Conservation (phyloP, 1,284 basidiomycete genomes). For the Sporisorium iseilematis-ciliati region DNA sequence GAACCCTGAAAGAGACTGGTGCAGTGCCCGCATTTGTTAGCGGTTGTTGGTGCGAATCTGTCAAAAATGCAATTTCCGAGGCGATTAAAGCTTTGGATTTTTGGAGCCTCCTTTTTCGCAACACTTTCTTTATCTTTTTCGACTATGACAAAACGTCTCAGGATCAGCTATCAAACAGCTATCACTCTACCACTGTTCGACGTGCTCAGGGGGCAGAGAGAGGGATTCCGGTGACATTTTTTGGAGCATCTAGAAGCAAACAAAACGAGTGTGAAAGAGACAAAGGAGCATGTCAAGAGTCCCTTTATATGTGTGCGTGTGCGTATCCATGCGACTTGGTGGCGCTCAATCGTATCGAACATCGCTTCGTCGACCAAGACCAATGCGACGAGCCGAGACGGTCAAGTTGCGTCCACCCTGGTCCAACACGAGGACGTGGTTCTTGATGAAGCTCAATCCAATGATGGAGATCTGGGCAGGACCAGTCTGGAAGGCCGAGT, state of each 20-base stretch:
- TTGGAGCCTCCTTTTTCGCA: neutral
- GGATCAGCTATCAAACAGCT: too few relatives aligned
- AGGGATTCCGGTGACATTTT: conserved; percentile 15
- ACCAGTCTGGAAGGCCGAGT: conserved; percentile 55
- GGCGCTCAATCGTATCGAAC: conserved; percentile 33
- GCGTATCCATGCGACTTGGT: neutral
- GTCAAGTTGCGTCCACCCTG: conserved; percentile 45
- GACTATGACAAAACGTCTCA: neutral
- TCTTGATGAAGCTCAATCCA: conserved; percentile 60
- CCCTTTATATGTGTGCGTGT: neutral
- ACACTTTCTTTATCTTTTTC: neutral
- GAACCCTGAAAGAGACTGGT: too few relatives aligned
- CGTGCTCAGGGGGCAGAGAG: neutral
- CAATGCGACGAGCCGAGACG: conserved; percentile 38
- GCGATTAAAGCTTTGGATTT: neutral
- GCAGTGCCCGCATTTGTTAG: too few relatives aligned
- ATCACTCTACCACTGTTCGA: too few relatives aligned
- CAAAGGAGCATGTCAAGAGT: neutral
- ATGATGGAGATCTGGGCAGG: conserved; percentile 50
- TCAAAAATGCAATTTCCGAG: too few relatives aligned
- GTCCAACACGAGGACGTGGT: conserved; percentile 55
- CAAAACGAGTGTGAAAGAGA: conserved; percentile 1
- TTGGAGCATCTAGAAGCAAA: conserved; percentile 2
- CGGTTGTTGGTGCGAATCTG: too few relatives aligned
- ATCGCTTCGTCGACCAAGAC: conserved; percentile 44